A percentile compares a stretch with the other conserved stretches of the same genome.
Evolutionary conservation across 2,329 filamentous ascomycete species (phyloP).

Genomic region (Neonectria coccinea): DNA sequence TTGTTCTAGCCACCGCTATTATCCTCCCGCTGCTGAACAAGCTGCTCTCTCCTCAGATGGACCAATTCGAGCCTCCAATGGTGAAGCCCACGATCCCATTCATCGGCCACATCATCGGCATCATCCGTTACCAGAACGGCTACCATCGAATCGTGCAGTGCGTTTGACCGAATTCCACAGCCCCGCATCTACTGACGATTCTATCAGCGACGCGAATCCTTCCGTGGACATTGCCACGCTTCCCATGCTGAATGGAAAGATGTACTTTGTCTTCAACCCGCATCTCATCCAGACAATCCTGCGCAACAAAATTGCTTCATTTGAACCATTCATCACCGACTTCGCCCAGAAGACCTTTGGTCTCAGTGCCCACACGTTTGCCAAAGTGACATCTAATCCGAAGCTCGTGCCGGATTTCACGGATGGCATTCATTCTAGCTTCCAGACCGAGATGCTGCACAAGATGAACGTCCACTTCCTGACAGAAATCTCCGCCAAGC

Average conservation of each 20-base stretch:
- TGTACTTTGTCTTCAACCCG: conserved; percentile 59
- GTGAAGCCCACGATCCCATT: conserved; percentile 56
- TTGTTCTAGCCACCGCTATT: conserved; percentile 25
- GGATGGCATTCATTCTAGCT: conserved; percentile 49
- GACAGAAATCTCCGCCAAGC: conserved; percentile 25
- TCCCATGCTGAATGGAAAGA: conserved; percentile 56
- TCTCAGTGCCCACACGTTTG: conserved; percentile 47
- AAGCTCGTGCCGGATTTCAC: conserved; percentile 43
- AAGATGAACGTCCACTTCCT: conserved; percentile 41
- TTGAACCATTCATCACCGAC: conserved; percentile 56
- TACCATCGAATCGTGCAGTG: conserved; percentile 56
- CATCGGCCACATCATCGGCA: conserved; percentile 59
- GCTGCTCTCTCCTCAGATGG: conserved; percentile 37
- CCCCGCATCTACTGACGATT: neutral
- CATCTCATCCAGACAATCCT: conserved; percentile 53
- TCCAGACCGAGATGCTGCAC: conserved; percentile 51
- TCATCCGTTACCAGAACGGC: conserved; percentile 51
- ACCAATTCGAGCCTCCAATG: conserved; percentile 57
- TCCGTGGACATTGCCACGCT: conserved; percentile 55
- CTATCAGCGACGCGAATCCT: conserved; percentile 41
- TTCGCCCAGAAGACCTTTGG: conserved; percentile 54
- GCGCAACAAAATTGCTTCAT: conserved; percentile 55
- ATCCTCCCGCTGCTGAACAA: conserved; percentile 32
- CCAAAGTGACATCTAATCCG: conserved; percentile 33
- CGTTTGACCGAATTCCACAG: conserved; percentile 9